phyloP scores from a whole-genome alignment of 2,329 filamentous ascomycete species.

The Pseudocercospora vitis region DNA sequence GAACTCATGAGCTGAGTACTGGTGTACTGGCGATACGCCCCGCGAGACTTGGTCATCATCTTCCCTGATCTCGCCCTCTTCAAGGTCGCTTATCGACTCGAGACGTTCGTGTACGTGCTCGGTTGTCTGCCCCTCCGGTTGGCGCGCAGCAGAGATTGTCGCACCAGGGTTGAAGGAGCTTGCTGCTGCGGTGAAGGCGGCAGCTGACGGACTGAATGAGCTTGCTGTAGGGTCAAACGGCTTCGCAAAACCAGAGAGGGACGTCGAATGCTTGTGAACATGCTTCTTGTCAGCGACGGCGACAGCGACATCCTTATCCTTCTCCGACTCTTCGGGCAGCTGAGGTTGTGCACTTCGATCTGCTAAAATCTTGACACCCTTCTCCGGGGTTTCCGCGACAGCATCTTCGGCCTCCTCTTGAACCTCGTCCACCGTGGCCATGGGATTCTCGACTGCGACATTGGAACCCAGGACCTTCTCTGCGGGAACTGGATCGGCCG shows the following conservation, averaged over 20 bases:
- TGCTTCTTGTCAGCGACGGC: constrained; percentile 16
- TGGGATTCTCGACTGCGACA: constrained; percentile 15
- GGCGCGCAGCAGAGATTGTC: not conserved
- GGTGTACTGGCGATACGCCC: constrained; percentile 21
- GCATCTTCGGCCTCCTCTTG: constrained; percentile 16
- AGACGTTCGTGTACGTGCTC: constrained; percentile 19
- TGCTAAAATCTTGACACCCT: constrained; percentile 14
- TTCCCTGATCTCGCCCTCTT: constrained; percentile 37
- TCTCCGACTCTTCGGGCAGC: constrained; percentile 4
- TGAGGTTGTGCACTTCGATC: constrained; percentile 10
- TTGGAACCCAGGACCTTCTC: constrained; percentile 30
- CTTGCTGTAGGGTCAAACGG: constrained; percentile 57
- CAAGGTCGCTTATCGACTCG: constrained; percentile 36
- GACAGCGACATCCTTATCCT: constrained; percentile 5
- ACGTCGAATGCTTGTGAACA: constrained; percentile 40
- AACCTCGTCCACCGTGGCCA: constrained; percentile 21
- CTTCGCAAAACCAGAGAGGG: constrained; percentile 69
- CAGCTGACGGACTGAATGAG: constrained; percentile 7
- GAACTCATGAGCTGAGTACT: constrained; percentile 12
- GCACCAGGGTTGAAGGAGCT: not conserved
- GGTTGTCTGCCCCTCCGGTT: constrained; percentile 2
- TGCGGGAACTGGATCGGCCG: constrained; percentile 16
- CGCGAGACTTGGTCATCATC: constrained; percentile 26
- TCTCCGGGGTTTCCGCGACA: constrained; percentile 20
- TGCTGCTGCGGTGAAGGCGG: not conserved